These are phyloP conservation scores for Albizia julibrissin DNA, from an alignment of 306 rosid genomes.

Conservation along the genomic window DNA sequence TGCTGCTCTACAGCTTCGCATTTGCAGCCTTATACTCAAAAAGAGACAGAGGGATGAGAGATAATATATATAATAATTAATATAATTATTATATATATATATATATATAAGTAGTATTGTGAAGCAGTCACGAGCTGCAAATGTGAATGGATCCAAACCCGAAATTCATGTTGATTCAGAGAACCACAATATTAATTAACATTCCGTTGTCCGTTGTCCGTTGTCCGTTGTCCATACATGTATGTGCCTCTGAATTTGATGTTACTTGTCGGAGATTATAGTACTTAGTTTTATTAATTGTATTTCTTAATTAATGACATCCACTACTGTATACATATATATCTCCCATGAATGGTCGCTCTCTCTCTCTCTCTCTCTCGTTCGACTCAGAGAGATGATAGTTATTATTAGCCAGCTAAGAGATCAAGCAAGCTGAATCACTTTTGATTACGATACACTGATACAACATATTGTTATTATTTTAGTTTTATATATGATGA, in stretches of 20 bases:
- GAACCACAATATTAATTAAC: constrained; percentile 4
- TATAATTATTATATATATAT: not conserved
- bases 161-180: constrained; percentile 52
- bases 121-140: constrained; percentile 44
- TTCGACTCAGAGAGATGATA: constrained; percentile 13
- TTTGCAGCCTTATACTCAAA: constrained; percentile 55
- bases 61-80: not conserved
- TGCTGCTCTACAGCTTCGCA: constrained; percentile 44
- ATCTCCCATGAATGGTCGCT: constrained; percentile 7
- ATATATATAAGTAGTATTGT: not conserved
- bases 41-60: not conserved
- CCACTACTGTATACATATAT: not conserved
- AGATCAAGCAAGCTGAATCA: constrained; percentile 7
- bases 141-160: constrained; percentile 45
- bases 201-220: constrained; percentile 15
- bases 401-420: constrained; percentile 32
- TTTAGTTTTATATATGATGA: not conserved
- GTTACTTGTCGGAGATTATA: constrained; percentile 40
- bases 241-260: constrained; percentile 45
- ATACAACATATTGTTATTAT: not conserved
- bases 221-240: not conserved
- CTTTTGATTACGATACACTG: constrained; percentile 18
- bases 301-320: constrained; percentile 11
- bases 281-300: constrained; percentile 6
- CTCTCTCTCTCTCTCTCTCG: constrained; percentile 31